Evolutionary conservation across 1,284 basidiomycete species (phyloP).

Genomic region (Cryptococcus sp.): DNA sequence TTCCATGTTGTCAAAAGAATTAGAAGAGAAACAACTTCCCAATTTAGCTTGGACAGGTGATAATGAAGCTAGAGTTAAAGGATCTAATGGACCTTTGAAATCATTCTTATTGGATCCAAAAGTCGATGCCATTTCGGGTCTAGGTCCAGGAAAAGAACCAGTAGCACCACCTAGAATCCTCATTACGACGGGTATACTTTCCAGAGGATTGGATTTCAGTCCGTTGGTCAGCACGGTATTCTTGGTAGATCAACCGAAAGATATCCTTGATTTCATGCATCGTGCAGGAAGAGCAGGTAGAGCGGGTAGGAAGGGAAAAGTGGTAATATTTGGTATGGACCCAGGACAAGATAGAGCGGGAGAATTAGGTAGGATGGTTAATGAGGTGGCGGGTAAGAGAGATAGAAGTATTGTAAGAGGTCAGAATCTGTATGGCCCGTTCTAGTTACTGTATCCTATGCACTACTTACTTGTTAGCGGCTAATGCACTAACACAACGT

Average conservation of each 20-base stretch:
- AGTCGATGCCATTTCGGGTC: not conserved
- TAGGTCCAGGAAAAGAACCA: not conserved
- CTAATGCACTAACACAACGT: too few species aligned
- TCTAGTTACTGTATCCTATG: too few species aligned
- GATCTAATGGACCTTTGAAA: conserved; percentile 67
- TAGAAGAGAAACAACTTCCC: conserved; percentile 59
- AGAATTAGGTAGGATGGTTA: too few species aligned
- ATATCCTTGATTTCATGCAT: conserved; percentile 84
- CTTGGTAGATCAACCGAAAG: conserved; percentile 75
- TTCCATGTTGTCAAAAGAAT: conserved; percentile 53
- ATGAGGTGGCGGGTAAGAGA: too few species aligned
- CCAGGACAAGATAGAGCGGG: too few species aligned
- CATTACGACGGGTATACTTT: conserved; percentile 82
- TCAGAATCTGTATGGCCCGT: too few species aligned
- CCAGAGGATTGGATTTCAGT: conserved; percentile 83
- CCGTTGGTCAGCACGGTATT: conserved; percentile 71
- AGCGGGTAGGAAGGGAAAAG: conserved; percentile 63
- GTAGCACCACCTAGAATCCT: conserved; percentile 59
- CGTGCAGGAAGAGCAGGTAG: conserved; percentile 66
- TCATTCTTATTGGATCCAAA: conserved; percentile 49
- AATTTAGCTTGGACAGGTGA: conserved; percentile 62
- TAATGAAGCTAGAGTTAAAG: conserved; percentile 56
- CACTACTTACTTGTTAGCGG: too few species aligned
- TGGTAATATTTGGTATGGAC: conserved; percentile 48
- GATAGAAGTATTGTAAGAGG: too few species aligned